Percentiles rank a stretch among this genome's conserved stretches.
phyloP scores from a whole-genome alignment of 805 yeast species.

The Wickerhamiella azyma region DNA sequence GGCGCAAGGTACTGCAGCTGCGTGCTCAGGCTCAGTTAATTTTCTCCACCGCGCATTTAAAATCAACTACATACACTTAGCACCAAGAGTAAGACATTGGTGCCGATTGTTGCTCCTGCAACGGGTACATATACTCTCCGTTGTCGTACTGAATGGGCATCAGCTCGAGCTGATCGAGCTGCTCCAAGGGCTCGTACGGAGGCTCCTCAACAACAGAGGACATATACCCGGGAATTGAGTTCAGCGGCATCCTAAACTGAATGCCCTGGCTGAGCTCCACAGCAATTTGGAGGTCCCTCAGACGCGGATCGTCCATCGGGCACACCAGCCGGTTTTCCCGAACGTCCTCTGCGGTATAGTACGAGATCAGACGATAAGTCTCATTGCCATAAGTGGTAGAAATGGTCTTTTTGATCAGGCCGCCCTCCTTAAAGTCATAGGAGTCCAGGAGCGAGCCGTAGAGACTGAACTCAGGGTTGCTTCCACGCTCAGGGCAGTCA shows the following conservation, averaged over 20 bases:
- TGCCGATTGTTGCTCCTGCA: not conserved
- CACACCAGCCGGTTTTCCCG: not conserved
- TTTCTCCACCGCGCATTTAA: no score
- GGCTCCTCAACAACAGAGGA: not conserved
- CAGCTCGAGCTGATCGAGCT: not conserved
- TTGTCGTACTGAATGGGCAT: not conserved
- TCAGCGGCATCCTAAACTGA: slow-evolving; percentile 6
- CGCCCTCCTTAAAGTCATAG: slow-evolving; percentile 53
- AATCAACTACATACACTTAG: not conserved
- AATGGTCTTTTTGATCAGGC: slow-evolving; percentile 72
- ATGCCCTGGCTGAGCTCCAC: slow-evolving; percentile 2
- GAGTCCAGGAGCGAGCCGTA: slow-evolving; percentile 47
- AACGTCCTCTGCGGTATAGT: slow-evolving; percentile 68
- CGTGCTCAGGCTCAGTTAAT: not conserved
- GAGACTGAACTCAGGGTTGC: slow-evolving; percentile 19
- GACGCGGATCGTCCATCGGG: slow-evolving; percentile 5
- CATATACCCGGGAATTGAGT: not conserved
- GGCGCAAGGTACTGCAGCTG: no score
- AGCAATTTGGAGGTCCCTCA: not conserved
- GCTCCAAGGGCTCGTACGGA: not conserved
- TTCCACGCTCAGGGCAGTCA: slow-evolving; percentile 5
- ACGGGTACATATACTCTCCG: not conserved
- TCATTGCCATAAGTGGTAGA: slow-evolving; percentile 29
- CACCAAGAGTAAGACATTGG: not conserved
- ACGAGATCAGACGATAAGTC: slow-evolving; percentile 53